Percentiles rank a stretch among this genome's conserved stretches.
phyloP scores from a whole-genome alignment of 805 yeast genomes.

The Zygoascus ofunaensis region DNA sequence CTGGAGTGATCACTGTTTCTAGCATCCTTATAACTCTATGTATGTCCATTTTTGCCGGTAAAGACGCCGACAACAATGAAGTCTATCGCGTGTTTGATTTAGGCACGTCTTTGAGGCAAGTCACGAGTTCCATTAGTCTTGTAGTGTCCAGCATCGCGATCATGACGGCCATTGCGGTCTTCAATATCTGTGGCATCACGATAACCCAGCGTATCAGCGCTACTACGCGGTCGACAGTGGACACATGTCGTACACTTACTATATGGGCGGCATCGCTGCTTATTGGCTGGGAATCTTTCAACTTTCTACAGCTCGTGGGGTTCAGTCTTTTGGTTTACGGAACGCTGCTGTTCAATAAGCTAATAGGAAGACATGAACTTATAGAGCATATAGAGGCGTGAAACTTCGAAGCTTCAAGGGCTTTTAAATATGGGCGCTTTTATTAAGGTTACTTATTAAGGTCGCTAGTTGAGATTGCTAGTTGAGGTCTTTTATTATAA shows the following conservation, averaged over 20 bases:
- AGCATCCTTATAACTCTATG: conserved; percentile 26
- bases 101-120: conserved; percentile 22
- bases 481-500: no score
- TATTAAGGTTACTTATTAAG: no score
- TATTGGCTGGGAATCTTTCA: conserved; percentile 70
- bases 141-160: conserved; percentile 48
- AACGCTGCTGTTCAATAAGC: conserved; percentile 65
- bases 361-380: conserved; percentile 27
- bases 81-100: conserved; percentile 28
- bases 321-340: conserved; percentile 58
- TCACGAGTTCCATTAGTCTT: conserved; percentile 21
- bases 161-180: conserved; percentile 62
- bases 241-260: conserved; percentile 62
- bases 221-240: conserved; percentile 70
- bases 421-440: no score
- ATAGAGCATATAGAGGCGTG: neutral
- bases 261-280: conserved; percentile 66
- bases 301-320: conserved; percentile 53
- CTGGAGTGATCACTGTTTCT: conserved; percentile 34
- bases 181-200: conserved; percentile 66
- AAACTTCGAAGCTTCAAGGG: no score
- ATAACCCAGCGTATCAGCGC: conserved; percentile 60
- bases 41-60: neutral
- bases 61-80: neutral
- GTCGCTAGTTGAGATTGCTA: no score